Base-by-base conservation (phyloP, 768 basidiomycete genomes). In the Xerocomellus amylosporus region DNA sequence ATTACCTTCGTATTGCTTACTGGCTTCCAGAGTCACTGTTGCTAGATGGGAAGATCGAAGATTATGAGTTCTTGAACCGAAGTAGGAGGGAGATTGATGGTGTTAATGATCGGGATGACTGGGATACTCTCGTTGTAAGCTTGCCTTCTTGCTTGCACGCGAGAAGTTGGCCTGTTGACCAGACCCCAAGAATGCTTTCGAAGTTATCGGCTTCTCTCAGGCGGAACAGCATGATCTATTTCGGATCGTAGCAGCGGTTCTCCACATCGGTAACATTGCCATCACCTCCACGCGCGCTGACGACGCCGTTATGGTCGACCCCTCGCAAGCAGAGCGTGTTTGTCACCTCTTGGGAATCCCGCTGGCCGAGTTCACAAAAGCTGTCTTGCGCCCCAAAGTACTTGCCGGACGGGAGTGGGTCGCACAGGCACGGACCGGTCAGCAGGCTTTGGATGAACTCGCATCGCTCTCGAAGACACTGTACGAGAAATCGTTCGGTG, bases 371-470 rank as follows among this genome's bases (percentile, higher is more conserved):
- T 96, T 99, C 69, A 89, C 82, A 19, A 87, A 87, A 54, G 91
- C 92, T 0, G 86, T 98, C 17, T 77, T 97, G 15, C 87, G 88
- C 6, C 97, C 97, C 1, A 88, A 86, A 42, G 88, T 93, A 9
- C 85, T 95, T 31, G 97, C 97, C 14, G 97, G 97, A 17, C 80
- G 95, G 22, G 97, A 99, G 73, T 96, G 94, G 92, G 94, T 98
- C 15, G 87, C 90, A 0, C 95, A 98, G 64, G 90, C 93, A 8
- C 79, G 97, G 45, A 96, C 92, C 8, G 80, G 84, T 56, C 88
- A 90, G 59, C 97, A 99, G 67, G 95, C 95, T 1, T 74, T 91
- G 31, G 95, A 97, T 58, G 97, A 99, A 73, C 80, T 99, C 4
- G 85, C 85, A 0, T 84, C 95, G 1, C 76, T 98, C 8, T 93